Conservation (phyloP, 139 green algal genomes). For the Chlamydomonas schloesseri region DNA sequence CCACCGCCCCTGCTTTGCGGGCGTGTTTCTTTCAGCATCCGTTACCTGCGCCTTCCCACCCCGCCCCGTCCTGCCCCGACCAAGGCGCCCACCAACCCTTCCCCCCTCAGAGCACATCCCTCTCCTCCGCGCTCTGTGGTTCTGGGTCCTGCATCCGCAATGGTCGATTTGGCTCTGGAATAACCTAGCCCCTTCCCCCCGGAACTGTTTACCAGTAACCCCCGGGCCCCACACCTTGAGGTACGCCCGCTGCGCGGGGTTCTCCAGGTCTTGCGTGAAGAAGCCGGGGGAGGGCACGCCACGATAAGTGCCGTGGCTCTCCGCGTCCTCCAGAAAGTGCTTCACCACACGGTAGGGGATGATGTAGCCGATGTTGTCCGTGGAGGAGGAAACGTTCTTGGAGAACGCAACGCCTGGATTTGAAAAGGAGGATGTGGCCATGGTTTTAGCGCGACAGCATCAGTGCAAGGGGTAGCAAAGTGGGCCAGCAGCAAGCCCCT, state of each 20-base stretch:
- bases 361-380: slow-evolving; percentile 89
- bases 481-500: neutral
- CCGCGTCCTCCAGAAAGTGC: slow-evolving; percentile 65
- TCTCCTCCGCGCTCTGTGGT: too few relatives aligned
- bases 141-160: too few relatives aligned
- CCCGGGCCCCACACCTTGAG: slow-evolving; percentile 58
- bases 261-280: slow-evolving; percentile 72
- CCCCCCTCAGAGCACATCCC: too few relatives aligned
- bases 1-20: too few relatives aligned
- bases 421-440: too few relatives aligned
- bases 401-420: slow-evolving; percentile 83
- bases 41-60: too few relatives aligned
- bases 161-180: too few relatives aligned
- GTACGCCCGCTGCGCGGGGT: slow-evolving; percentile 67
- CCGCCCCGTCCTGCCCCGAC: too few relatives aligned
- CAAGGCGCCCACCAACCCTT: too few relatives aligned
- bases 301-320: slow-evolving; percentile 60
- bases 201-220: too few relatives aligned
- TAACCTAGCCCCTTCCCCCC: too few relatives aligned
- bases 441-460: neutral
- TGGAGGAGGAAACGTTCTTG: slow-evolving; percentile 68
- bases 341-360: slow-evolving; percentile 67
- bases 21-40: too few relatives aligned
- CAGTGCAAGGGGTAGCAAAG: neutral
- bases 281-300: slow-evolving; percentile 77